Evolutionary conservation across 1,139 yeast genomes (phyloP).

Genomic region (Arxiozyma slooffiae): DNA sequence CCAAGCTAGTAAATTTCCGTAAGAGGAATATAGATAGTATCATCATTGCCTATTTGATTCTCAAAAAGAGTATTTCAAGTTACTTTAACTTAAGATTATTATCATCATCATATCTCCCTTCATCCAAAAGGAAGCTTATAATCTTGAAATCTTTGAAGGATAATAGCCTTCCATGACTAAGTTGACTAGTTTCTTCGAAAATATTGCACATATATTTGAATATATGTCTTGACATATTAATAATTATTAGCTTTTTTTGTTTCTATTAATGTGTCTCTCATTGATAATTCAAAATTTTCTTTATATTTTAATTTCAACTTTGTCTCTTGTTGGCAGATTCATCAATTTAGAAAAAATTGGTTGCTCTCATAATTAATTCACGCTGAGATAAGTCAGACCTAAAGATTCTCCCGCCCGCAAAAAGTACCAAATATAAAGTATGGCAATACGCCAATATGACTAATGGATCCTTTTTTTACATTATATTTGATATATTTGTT

Average conservation of each 20-base stretch:
- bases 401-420: constrained; percentile 79
- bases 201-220: constrained; percentile 54
- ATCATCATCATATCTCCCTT: constrained; percentile 24
- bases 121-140: constrained; percentile 30
- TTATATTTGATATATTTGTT: constrained; percentile 48
- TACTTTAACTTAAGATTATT: neutral
- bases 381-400: constrained; percentile 39
- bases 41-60: neutral
- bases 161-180: constrained; percentile 49
- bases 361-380: constrained; percentile 49
- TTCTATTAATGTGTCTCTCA: constrained; percentile 60
- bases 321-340: constrained; percentile 62
- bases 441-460: constrained; percentile 74
- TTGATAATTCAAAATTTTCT: constrained; percentile 66
- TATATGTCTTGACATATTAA: constrained; percentile 57
- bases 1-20: neutral
- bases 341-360: constrained; percentile 66
- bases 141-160: constrained; percentile 49
- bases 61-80: neutral
- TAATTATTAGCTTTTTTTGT: constrained; percentile 59
- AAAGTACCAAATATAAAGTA: constrained; percentile 73
- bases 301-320: constrained; percentile 57
- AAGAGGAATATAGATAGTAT: neutral
- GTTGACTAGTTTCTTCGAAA: constrained; percentile 54
- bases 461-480: constrained; percentile 55